phyloP scores from a whole-genome alignment of 1,139 yeast species.

The Candida dubliniensis region DNA sequence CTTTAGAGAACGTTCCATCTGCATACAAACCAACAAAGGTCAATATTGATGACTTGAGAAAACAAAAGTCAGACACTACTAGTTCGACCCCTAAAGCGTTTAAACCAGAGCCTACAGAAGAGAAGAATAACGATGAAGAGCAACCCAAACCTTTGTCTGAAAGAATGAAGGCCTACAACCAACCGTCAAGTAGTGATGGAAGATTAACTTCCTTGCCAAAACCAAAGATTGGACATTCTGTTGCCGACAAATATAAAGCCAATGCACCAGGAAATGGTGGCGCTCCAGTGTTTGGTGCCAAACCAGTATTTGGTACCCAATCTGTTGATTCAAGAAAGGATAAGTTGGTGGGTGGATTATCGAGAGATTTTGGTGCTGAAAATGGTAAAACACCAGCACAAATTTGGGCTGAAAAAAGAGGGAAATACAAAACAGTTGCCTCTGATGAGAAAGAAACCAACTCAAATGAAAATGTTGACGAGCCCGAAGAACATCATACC shows the following conservation, averaged over 20 bases:
- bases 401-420: slow-evolving; percentile 91
- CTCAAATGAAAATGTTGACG: slow-evolving; percentile 11
- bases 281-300: slow-evolving; percentile 54
- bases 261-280: slow-evolving; percentile 28
- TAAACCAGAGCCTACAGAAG: slow-evolving; percentile 16
- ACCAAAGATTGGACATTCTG: slow-evolving; percentile 56
- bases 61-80: slow-evolving; percentile 48
- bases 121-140: slow-evolving; percentile 30
- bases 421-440: slow-evolving; percentile 52
- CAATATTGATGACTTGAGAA: slow-evolving; percentile 43
- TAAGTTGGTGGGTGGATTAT: slow-evolving; percentile 61
- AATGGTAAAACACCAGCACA: slow-evolving; percentile 94
- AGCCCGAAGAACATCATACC: slow-evolving; percentile 9
- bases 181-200: slow-evolving; percentile 24
- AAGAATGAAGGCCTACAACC: slow-evolving; percentile 36
- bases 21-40: slow-evolving; percentile 70
- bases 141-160: slow-evolving; percentile 44
- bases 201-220: slow-evolving; percentile 65
- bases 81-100: slow-evolving; percentile 40
- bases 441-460: slow-evolving; percentile 22
- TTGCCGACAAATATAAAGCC: slow-evolving; percentile 47
- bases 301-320: slow-evolving; percentile 41
- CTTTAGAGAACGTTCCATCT: slow-evolving; percentile 59
- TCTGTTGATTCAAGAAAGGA: slow-evolving; percentile 33
- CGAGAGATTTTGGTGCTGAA: slow-evolving; percentile 67